Evolutionary conservation across 148 eudicot genomes (phyloP), one percentile per base, ranked within the genome.

Genomic region (Hydrangea macrophylla): DNA sequence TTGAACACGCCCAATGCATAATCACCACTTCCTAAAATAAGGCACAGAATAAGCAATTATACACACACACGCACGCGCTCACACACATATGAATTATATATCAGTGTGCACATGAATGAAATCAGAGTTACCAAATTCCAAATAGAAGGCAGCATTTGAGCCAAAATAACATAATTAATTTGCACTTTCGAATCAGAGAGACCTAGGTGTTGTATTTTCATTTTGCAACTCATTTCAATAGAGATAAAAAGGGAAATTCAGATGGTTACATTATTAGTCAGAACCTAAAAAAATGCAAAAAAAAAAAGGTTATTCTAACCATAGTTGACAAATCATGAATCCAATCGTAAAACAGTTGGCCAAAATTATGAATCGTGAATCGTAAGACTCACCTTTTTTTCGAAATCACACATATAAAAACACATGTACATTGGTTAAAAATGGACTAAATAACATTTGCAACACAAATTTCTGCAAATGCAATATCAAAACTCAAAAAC

Each of bases 1-100:
- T 91, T 50, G 96, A 79, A 74, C 91, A 91, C 44, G 97, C 90
- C 99, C 99, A 95, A 70, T 95, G 97, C 97, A 91, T 91, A 55
- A 91, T 72, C 61, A 95, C 99, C 75, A 89, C 86, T 81, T 95
- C 99, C 97, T 89, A 69, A 42, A 67, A 58, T 62, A 70, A 65
- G 57, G 55, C 53, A 56, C 53, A 64, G 71, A 54, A 53, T 26
- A 60, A 60, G 18, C 0, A n/a, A n/a, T 2, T 3, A 48, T 15
- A n/a, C n/a, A n/a, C n/a, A n/a, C n/a, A n/a, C n/a, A n/a, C n/a
- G n/a, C n/a, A n/a, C n/a, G n/a, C n/a, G n/a, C n/a, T n/a, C n/a
- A n/a, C n/a, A n/a, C n/a, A n/a, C n/a, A n/a, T n/a, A n/a, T n/a
- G n/a, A n/a, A n/a, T n/a, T n/a, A n/a, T n/a, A n/a, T n/a, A n/a